Base-by-base conservation (phyloP, 2,329 filamentous ascomycete species). In the Beauveria australis region DNA sequence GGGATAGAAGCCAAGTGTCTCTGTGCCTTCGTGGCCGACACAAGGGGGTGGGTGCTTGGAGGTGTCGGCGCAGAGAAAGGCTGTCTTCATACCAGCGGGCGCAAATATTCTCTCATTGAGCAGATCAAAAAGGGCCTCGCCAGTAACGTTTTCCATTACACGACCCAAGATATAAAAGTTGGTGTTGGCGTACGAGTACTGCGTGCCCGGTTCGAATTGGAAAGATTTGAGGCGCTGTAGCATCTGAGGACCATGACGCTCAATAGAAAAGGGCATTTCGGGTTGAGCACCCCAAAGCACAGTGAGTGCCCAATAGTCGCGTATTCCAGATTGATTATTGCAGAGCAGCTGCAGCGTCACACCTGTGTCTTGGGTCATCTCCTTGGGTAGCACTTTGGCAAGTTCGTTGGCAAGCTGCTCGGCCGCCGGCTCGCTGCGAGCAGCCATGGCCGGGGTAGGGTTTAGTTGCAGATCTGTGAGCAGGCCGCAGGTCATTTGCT, bases 251-350 rank as follows among this genome's bases (percentile, higher is more conserved):
- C 61, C 65, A 53, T 74, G 67, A 18, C 68, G 61, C 12, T 62
- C 65, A 18, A 78, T 64, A n/a, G 71, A 71, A 62, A 77, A 79
- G 18, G 65, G 65, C 18, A 68, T 71, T 9, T 77, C 75, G 1
- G 75, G 74, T 46, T 67, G 67, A 6, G 74, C 71, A 8, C 76
- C 76, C 73, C 74, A 76, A 8, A 78, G 71, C 10, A 73, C 70
- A 3, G 74, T 75, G 64, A 76, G 67, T 3, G 74, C 75, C 76
- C 76, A 78, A 62, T 78, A 78, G 64, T 78, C 76, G 5, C 76
- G 73, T 16, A 78, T 67, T 0, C 76, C 76, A 1, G 75, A 77
- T 61, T 75, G 74, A 66, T 74, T 79, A 62, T 75, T 69, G 59
- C 66, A 72, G 8, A 79, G 66, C 59, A 75, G 67, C 5, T 70